These are phyloP conservation scores for Posidonia australis DNA, from an alignment of 106 monocot genomes.

Conservation along the genomic window DNA sequence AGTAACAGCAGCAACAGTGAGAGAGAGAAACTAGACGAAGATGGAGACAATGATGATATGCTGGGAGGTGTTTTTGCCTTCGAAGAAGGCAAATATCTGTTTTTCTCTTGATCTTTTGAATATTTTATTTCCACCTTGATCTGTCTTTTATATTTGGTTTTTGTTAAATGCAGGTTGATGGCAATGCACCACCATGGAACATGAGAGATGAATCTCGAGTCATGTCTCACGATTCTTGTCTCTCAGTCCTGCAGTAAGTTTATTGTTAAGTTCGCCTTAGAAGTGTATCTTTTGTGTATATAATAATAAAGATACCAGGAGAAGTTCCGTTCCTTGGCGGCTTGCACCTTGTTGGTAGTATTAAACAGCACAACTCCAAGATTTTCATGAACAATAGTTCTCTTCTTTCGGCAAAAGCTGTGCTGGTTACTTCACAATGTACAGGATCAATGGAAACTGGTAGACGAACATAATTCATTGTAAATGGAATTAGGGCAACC, in stretches of 20 bases:
- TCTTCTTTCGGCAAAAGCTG: not conserved
- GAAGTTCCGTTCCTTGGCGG: not conserved
- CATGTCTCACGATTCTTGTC: not conserved
- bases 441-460: not conserved
- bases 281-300: not conserved
- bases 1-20: slow-evolving; percentile 73
- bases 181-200: too few species aligned
- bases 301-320: not conserved
- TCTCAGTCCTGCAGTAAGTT: not conserved
- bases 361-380: not conserved
- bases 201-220: not conserved
- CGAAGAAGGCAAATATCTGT: slow-evolving; percentile 39
- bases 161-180: not conserved
- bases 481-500: not conserved
- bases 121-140: not conserved
- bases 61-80: slow-evolving; percentile 77
- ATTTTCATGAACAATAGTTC: not conserved
- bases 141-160: not conserved
- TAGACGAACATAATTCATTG: not conserved
- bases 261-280: too few species aligned
- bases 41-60: slow-evolving; percentile 69
- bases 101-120: not conserved
- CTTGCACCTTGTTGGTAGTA: not conserved
- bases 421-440: not conserved
- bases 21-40: slow-evolving; percentile 65